These are phyloP conservation scores for Apiotrichum montevideense DNA, from an alignment of 1,284 basidiomycete species.

Conservation along the genomic window DNA sequence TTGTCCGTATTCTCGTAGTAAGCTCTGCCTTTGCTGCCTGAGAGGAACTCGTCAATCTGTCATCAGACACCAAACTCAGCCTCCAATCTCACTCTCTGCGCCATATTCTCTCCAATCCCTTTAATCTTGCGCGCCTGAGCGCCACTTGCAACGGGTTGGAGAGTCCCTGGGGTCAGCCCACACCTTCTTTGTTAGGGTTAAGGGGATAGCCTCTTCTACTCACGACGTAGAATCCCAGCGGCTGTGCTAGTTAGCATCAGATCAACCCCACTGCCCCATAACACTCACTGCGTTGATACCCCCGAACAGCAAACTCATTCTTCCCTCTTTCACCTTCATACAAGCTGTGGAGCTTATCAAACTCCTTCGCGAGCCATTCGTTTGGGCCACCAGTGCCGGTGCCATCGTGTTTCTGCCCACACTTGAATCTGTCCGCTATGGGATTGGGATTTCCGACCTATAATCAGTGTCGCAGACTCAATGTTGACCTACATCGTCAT, in stretches of 20 bases:
- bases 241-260: slow-evolving; percentile 10
- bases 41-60: slow-evolving; percentile 44
- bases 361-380: slow-evolving; percentile 40
- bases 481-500: no score
- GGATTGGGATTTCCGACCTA: slow-evolving; percentile 15
- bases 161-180: slow-evolving; percentile 36
- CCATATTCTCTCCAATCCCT: slow-evolving; percentile 68
- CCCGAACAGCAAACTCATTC: slow-evolving; percentile 33
- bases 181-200: no score
- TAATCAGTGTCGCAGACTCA: neutral
- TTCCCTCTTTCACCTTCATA: slow-evolving; percentile 38
- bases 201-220: slow-evolving; percentile 3
- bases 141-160: slow-evolving; percentile 57
- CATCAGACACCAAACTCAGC: neutral
- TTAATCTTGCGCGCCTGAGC: slow-evolving; percentile 60
- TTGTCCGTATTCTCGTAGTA: slow-evolving; percentile 40
- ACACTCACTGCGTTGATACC: slow-evolving; percentile 29
- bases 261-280: neutral
- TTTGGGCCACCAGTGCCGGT: slow-evolving; percentile 29
- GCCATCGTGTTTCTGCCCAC: slow-evolving; percentile 32
- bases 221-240: slow-evolving; percentile 35
- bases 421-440: slow-evolving; percentile 28
- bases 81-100: slow-evolving; percentile 56
- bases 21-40: slow-evolving; percentile 29
- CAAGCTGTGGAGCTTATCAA: slow-evolving; percentile 36